Percentiles rank a stretch among this genome's conserved stretches.
Evolutionary conservation across 371 early-diverging fungal species (phyloP).

Genomic region (Mucor piriformis): DNA sequence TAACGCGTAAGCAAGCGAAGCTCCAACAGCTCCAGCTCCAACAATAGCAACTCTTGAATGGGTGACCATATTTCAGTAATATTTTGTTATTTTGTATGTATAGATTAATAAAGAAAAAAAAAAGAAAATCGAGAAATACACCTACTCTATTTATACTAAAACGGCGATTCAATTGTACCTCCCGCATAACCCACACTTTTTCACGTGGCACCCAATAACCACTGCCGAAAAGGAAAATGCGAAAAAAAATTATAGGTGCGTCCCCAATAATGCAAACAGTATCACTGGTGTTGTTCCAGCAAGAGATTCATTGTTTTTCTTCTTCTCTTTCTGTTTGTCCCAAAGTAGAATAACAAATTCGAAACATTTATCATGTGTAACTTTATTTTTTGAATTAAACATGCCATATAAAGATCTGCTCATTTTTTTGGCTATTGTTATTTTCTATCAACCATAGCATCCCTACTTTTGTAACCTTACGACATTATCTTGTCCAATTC

Average conservation of each 20-base stretch:
- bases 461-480: not conserved
- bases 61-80: constrained; percentile 14
- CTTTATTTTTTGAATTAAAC: not conserved
- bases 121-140: not conserved
- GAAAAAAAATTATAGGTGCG: too few species aligned
- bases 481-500: not conserved
- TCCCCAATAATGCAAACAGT: too few species aligned
- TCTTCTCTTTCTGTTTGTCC: not conserved
- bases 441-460: not conserved
- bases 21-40: constrained; percentile 86
- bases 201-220: too few species aligned
- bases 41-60: constrained; percentile 64
- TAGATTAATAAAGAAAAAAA: not conserved
- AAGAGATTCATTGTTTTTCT: not conserved
- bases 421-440: not conserved
- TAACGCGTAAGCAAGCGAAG: constrained; percentile 74
- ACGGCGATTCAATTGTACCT: not conserved
- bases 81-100: not conserved
- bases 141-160: not conserved
- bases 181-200: not conserved
- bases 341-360: not conserved
- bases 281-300: too few species aligned
- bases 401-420: constrained; percentile 1
- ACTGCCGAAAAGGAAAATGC: too few species aligned
- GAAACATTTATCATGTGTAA: not conserved